Evolutionary conservation across 2,329 filamentous ascomycete genomes (phyloP), one percentile per base, ranked within the genome.

Genomic region (Aspergillus sp.): DNA sequence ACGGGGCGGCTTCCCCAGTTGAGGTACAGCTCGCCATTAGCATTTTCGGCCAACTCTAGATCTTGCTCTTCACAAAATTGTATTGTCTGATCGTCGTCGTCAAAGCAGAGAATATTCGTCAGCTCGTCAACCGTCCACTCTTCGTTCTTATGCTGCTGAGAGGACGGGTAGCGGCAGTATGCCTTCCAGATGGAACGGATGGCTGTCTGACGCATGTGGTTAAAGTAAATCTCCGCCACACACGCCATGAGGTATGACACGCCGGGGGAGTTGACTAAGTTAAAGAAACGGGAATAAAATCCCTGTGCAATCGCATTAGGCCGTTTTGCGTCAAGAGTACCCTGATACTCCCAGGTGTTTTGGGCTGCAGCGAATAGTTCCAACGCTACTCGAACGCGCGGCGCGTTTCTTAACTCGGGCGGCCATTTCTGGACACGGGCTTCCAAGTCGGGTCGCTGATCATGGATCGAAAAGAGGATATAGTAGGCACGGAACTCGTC

Each of bases 401-500:
- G 74, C 52, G 86, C 80, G 41, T 77, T 72, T 33, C 81, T 73
- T 9, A 87, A 67, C 21, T 79, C 71, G 33, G 69, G 62, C 4
- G 83, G 81, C 78, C 84, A 84, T 52, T 73, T 79, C 67, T 87
- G 83, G 3, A 86, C 78, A 51, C 82, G 79, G 57, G 84, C 79
- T 70, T 87, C 84, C 37, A 86, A 67, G 58, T 85, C 81, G 19
- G 82, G 81, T 35, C 77, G 71, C 57, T 79, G 76, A 53, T 81
- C 78, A 56, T 80, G 77, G 50, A 83, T 81, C 56, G 81, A 82
- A 63, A 81, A 83, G 52, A 82, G 77, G 62, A 88, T 81, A 62
- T 82, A 83, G 66, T 87, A 88, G 8, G 86, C 83, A 53, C 82
- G 78, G 60, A 88, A 87, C 66, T 88, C 86, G n/a, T 82, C 78